Evolutionary conservation across 2,329 filamentous ascomycete species (phyloP).

Genomic region (Xylariaceae sp.): DNA sequence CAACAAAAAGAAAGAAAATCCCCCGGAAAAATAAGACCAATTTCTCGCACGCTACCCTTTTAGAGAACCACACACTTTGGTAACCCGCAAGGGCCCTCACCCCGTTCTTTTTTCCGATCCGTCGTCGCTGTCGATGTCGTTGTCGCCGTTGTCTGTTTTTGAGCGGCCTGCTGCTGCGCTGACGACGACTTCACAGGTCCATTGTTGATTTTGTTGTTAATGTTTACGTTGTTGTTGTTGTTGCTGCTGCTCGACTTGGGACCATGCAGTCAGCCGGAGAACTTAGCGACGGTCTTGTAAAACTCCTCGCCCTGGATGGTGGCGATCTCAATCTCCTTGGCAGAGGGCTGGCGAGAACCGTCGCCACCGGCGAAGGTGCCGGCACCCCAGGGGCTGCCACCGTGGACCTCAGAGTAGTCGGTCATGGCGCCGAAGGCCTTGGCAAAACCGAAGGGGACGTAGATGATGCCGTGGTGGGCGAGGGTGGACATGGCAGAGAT

Average conservation of each 20-base stretch:
- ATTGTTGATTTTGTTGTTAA: not conserved
- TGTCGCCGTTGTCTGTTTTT: conserved; percentile 21
- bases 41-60: not conserved
- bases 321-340: conserved; percentile 73
- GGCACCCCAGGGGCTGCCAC: conserved; percentile 87
- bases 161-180: not conserved
- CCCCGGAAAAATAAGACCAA: no score
- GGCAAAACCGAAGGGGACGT: conserved; percentile 91
- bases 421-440: conserved; percentile 65
- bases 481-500: conserved; percentile 79
- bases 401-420: conserved; percentile 73
- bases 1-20: not conserved
- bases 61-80: conserved; percentile 62
- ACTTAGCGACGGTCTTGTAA: conserved; percentile 69
- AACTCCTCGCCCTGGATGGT: conserved; percentile 79
- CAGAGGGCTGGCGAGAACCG: conserved; percentile 74
- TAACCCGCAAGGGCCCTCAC: conserved; percentile 70
- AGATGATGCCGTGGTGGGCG: conserved; percentile 90
- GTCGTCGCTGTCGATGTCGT: not conserved
- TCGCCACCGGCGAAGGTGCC: conserved; percentile 79
- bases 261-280: conserved; percentile 73
- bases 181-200: conserved; percentile 9
- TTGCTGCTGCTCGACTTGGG: conserved; percentile 11
- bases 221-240: not conserved
- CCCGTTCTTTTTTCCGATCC: conserved; percentile 38